Conservation (phyloP, 805 yeast species). For the Pichia pseudocactophila region DNA sequence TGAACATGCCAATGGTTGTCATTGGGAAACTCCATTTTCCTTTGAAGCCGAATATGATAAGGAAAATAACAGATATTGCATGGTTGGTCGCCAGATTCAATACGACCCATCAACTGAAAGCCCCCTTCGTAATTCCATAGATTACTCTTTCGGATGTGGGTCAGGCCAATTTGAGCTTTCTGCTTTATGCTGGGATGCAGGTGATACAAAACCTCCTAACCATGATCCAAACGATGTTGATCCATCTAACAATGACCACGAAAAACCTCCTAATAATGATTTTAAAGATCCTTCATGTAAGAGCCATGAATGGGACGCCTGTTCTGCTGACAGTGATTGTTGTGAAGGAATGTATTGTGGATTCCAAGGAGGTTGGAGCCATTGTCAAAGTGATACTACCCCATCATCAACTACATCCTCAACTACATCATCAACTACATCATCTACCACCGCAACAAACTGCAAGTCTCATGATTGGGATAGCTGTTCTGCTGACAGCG, state of each 20-base stretch:
- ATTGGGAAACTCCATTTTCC: slow-evolving; percentile 20
- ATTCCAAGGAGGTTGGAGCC: background rate
- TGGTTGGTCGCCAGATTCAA: slow-evolving; percentile 19
- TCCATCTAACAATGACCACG: no score
- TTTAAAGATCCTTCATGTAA: background rate
- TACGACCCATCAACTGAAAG: slow-evolving; percentile 19
- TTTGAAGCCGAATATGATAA: slow-evolving; percentile 7
- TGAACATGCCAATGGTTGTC: slow-evolving; percentile 16
- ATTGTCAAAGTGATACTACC: background rate
- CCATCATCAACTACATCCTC: slow-evolving; percentile 1
- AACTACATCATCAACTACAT: background rate
- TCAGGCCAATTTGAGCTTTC: slow-evolving; percentile 5
- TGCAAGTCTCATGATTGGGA: background rate
- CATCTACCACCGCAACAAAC: background rate
- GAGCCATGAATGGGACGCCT: background rate
- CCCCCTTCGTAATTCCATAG: slow-evolving; percentile 9
- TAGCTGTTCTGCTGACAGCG: background rate
- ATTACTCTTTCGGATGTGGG: slow-evolving; percentile 22
- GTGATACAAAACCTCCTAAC: background rate
- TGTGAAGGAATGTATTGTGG: background rate
- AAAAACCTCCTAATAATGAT: background rate
- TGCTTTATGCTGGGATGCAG: slow-evolving; percentile 6
- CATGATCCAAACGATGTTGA: background rate
- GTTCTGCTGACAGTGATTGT: background rate
- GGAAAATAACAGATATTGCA: slow-evolving; percentile 11